Conservation (phyloP, 306 rosid genomes). For the Acacia acuminata region DNA sequence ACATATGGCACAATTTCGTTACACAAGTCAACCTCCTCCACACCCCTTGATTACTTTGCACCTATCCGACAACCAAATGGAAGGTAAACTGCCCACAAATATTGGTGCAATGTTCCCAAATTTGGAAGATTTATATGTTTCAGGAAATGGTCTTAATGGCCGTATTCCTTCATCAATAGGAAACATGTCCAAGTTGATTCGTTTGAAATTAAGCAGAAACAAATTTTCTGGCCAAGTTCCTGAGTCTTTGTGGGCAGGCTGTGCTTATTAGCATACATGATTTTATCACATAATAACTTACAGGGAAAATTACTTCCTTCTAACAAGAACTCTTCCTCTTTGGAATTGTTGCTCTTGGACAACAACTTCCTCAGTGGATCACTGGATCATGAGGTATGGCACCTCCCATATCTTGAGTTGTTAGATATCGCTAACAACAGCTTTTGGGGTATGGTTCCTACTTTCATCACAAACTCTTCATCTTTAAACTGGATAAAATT, state of each 20-base stretch:
- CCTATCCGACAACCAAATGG: neutral
- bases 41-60: neutral
- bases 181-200: neutral
- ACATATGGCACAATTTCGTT: no score
- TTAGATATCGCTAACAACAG: neutral
- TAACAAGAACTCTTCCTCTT: neutral
- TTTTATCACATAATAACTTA: neutral
- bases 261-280: neutral
- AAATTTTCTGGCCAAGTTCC: neutral
- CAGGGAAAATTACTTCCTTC: neutral
- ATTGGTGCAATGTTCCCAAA: neutral
- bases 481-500: neutral
- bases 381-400: neutral
- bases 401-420: neutral
- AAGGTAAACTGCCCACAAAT: neutral
- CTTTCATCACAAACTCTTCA: neutral
- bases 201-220: neutral
- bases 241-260: neutral
- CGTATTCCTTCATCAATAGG: neutral
- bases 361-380: neutral
- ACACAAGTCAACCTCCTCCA: neutral
- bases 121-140: neutral
- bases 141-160: neutral
- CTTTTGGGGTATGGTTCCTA: neutral
- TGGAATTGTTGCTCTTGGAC: neutral